A percentile compares a stretch with the other conserved stretches of the same genome.
Conservation (phyloP, 108 stramenopile genomes). For the Hondaea fermentalgiana region DNA sequence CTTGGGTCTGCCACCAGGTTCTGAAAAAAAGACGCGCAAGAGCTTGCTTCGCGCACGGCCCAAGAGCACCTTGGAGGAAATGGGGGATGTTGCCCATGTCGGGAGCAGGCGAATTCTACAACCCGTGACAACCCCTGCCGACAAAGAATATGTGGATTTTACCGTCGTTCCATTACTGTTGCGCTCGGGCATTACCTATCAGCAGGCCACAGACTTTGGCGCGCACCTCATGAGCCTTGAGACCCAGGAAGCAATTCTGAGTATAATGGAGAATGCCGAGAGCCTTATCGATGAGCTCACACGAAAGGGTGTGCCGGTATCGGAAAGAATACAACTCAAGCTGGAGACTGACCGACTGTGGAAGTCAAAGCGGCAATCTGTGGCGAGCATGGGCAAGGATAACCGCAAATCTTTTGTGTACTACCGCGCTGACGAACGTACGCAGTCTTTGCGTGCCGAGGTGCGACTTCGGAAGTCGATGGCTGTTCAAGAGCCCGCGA, state of each 20-base stretch:
- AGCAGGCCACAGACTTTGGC: background rate
- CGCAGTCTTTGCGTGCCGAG: background rate
- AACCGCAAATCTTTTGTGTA: background rate
- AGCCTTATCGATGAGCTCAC: background rate
- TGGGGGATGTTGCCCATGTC: background rate
- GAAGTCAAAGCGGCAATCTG: background rate
- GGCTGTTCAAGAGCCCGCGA: background rate
- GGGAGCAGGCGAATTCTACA: background rate
- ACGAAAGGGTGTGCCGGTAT: background rate
- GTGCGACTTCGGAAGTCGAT: background rate
- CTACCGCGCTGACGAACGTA: background rate
- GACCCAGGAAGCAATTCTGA: background rate
- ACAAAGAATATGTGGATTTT: background rate
- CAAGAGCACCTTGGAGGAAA: too few relatives aligned
- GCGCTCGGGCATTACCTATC: background rate
- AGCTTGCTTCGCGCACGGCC: too few relatives aligned
- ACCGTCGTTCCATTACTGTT: background rate
- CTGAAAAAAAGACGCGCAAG: too few relatives aligned
- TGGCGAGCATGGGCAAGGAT: too few relatives aligned
- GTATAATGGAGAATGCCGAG: background rate
- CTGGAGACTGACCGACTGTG: background rate
- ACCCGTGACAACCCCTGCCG: background rate
- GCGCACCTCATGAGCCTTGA: background rate
- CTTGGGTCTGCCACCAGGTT: too few relatives aligned
- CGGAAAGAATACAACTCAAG: background rate